These are phyloP conservation scores for Amanita brunnescens DNA, from an alignment of 768 basidiomycete species.

Conservation along the genomic window DNA sequence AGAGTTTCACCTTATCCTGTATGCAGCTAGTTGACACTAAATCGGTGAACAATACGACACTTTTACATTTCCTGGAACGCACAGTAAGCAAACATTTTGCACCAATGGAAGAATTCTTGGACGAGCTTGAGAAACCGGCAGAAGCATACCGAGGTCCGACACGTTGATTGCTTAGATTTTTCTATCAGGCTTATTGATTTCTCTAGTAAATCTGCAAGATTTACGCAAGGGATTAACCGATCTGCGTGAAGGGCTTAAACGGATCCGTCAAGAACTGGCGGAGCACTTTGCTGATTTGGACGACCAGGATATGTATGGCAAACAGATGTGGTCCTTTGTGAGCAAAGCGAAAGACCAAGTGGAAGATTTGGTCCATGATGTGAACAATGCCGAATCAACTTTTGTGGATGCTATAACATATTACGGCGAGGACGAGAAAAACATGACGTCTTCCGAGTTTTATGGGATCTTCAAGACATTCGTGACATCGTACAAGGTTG, in stretches of 20 bases:
- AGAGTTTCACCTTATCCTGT: not conserved
- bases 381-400: conserved; percentile 75
- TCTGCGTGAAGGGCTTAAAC: conserved; percentile 66
- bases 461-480: conserved; percentile 98
- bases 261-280: conserved; percentile 71
- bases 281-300: conserved; percentile 73
- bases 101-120: conserved; percentile 78
- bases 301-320: conserved; percentile 69
- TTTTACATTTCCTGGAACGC: conserved; percentile 89
- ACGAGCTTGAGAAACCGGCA: conserved; percentile 82
- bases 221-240: conserved; percentile 68
- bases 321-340: conserved; percentile 88
- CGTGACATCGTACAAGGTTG: conserved; percentile 82
- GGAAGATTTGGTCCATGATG: conserved; percentile 79
- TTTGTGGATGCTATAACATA: conserved; percentile 83
- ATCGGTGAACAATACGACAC: conserved; percentile 86
- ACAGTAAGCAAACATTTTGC: conserved; percentile 85
- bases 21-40: conserved; percentile 92
- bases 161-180: not conserved
- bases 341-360: conserved; percentile 67
- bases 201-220: conserved; percentile 76
- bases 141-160: conserved; percentile 83
- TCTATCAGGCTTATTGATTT: conserved; percentile 11
- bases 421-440: conserved; percentile 91
- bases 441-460: conserved; percentile 82